phyloP scores from a whole-genome alignment of 441 rosid species.

The Pelargonium australe region DNA sequence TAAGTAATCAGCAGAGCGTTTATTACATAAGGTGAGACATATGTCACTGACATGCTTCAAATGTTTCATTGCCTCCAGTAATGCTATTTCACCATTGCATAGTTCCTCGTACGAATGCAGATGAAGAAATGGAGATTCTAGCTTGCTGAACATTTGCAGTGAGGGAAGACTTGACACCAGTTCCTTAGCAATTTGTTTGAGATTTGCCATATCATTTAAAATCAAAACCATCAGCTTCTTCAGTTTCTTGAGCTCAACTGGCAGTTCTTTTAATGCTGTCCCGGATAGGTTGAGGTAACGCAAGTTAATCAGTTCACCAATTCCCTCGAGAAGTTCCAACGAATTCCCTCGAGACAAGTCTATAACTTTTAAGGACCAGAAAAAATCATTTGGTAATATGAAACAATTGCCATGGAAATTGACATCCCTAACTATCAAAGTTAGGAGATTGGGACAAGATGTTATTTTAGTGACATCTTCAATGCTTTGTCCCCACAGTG shows the following conservation, averaged over 20 bases:
- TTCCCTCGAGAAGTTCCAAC: constrained; percentile 11
- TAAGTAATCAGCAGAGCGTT: background rate
- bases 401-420: background rate
- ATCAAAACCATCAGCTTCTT: constrained; percentile 4
- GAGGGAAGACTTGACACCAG: constrained; percentile 18
- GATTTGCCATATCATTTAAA: background rate
- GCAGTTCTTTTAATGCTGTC: background rate
- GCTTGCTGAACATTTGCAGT: constrained; percentile 13
- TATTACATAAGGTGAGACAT: constrained; percentile 9
- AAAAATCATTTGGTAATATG: constrained; percentile 17
- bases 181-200: background rate
- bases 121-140: background rate
- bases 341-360: constrained; percentile 18
- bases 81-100: background rate
- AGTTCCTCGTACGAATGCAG: background rate
- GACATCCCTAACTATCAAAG: constrained; percentile 15
- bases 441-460: constrained; percentile 9
- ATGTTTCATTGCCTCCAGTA: constrained; percentile 7
- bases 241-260: constrained; percentile 10
- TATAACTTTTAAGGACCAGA: constrained; percentile 17
- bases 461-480: background rate
- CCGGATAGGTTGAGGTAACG: constrained; percentile 25
- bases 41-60: constrained; percentile 11
- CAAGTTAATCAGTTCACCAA: constrained; percentile 11
- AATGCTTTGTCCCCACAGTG: constrained; percentile 5